Evolutionary conservation across 208 protist genomes (phyloP), one percentile per base, ranked within the genome.

Genomic region (Leptomonas pyrrhocoris): DNA sequence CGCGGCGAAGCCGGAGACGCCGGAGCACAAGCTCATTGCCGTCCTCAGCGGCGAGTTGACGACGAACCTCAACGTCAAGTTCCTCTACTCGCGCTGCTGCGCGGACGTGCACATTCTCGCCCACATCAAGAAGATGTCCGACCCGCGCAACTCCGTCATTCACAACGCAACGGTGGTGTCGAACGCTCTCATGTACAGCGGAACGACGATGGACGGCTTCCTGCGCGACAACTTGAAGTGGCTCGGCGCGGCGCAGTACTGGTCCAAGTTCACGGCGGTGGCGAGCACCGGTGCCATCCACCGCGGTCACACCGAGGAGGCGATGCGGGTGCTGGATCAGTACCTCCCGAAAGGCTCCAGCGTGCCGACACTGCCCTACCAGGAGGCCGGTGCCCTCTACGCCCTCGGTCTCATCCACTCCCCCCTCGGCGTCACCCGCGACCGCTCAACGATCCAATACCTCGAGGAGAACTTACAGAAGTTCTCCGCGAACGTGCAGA

Each of bases 341-440:
- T 99, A 99, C 80, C 80, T 99, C 19, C 98, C 98, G 12, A 84
- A 79, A 38, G 77, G 68, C 2, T 42, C 45, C 45, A 79, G 74
- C 27, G 72, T 89, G 27, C 74, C 75, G 25, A 49, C 81, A 8
- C 83, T 89, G 27, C 94, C 98, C 23, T 99, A 98, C 83, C 86
- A 93, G 21, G 97, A 99, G 77, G 98, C 96, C 45, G 99, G 99
- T 28, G 83, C 98, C 2, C 89, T 99, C 21, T 99, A 99, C 72
- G 99, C 97, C 11, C 81, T 99, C 0, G 98, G 98, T 57, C 86
- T 99, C 51, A 99, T 99, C 81, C 95, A 99, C 80, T 90, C 89
- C 45, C 89, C 91, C 42, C 81, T 97, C 55, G 90, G 90, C 49
- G 77, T 96, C 59, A 91, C 97, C 51, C 92, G 96, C 62, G 92